Evolutionary conservation across 805 yeast genomes (phyloP), one percentile per base, ranked within the genome.

Genomic region (Ogataea corticis): DNA sequence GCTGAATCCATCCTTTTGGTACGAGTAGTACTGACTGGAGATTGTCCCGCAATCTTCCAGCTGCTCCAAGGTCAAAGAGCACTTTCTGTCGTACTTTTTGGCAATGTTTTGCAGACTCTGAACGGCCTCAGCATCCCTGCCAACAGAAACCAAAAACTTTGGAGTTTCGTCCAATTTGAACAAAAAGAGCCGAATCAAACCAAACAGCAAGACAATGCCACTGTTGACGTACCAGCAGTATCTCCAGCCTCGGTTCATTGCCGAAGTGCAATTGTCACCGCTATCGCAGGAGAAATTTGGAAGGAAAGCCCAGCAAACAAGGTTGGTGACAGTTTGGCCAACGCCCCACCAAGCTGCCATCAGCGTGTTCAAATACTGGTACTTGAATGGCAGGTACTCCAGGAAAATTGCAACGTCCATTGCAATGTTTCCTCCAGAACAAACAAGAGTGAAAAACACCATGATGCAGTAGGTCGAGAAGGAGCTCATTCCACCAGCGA

Each of bases 341-440:
- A 78, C 55, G n/a, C 81, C 78, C 83, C 83, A 78, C 76, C 73
- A 79, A 39, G 71, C 62, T 17, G 81, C 77, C 55, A 78, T 67
- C 38, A 75, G 67, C 1, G 81, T 75, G 38, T 73, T 63, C 46
- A 75, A 59, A 71, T 75, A 76, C 47, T 76, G 77, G 52, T 69
- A 58, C 36, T 68, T 68, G 44, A 66, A 62, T 2, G 82, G 82
- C 47, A 77, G 60, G 45, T 71, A 75, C 51, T 76, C 80, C 17
- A 76, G 56, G 50, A 73, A 74, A 7, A 73, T 69, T 27, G 77
- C 67, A 4, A 77, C 69, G 50, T 76, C 80, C 41, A 76, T 58
- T 4, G 73, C 76, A 47, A 76, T 62, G 51, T 78, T 78, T 14
- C 82, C 83, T 21, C 82, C 82, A 12, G 73, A 71, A 7, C 72